Conservation (phyloP, 2,329 filamentous ascomycete species). For the Fusarium sp. region DNA sequence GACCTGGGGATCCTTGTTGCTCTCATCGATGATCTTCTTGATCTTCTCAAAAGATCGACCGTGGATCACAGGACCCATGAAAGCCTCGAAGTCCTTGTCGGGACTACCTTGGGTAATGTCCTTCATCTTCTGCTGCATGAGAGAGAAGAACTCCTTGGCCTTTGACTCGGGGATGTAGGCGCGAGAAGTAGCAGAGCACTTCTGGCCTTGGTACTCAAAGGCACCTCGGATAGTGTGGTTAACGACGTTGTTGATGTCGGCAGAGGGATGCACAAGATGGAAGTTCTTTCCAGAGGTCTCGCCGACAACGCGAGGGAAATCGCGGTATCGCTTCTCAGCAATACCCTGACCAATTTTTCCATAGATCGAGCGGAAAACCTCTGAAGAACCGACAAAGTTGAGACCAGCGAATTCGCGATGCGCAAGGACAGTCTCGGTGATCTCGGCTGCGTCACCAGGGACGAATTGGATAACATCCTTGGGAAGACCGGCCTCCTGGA, state of each 20-base stretch:
- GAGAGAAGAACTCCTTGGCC: slow-evolving; percentile 73
- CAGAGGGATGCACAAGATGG: slow-evolving; percentile 80
- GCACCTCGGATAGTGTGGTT: slow-evolving; percentile 84
- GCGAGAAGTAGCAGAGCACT: slow-evolving; percentile 86
- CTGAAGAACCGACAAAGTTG: slow-evolving; percentile 92
- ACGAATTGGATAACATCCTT: slow-evolving; percentile 91
- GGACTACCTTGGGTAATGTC: slow-evolving; percentile 76
- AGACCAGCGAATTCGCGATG: slow-evolving; percentile 87
- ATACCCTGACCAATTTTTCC: slow-evolving; percentile 84
- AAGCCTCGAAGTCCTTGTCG: slow-evolving; percentile 71
- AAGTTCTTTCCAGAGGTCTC: slow-evolving; percentile 96
- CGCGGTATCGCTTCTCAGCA: slow-evolving; percentile 79
- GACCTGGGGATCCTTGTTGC: slow-evolving; percentile 77
- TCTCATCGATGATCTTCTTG: slow-evolving; percentile 75
- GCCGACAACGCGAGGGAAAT: slow-evolving; percentile 87
- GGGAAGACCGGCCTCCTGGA: slow-evolving; percentile 89
- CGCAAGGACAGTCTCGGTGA: slow-evolving; percentile 78
- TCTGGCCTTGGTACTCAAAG: slow-evolving; percentile 91
- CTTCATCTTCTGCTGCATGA: slow-evolving; percentile 70
- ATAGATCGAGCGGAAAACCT: slow-evolving; percentile 88
- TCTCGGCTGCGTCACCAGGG: slow-evolving; percentile 83
- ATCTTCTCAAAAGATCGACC: slow-evolving; percentile 82
- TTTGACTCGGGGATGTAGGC: slow-evolving; percentile 80
- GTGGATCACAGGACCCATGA: slow-evolving; percentile 89
- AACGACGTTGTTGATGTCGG: slow-evolving; percentile 81